Base-by-base conservation (phyloP, 2,329 filamentous ascomycete genomes). In the Ceratocystis harringtonii region DNA sequence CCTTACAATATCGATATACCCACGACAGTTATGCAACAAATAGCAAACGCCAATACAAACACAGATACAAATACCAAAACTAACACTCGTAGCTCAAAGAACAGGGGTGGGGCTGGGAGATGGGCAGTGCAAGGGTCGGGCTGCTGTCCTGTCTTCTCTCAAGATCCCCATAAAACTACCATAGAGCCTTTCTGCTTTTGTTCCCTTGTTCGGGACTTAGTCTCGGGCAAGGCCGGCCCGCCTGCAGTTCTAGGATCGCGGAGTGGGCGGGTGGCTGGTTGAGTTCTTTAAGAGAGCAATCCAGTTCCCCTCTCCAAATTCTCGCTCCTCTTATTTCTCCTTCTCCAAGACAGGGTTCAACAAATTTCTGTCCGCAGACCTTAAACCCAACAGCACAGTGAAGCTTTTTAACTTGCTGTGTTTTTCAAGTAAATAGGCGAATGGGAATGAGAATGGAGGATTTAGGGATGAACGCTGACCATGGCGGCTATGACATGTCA, bases 181-280 rank as follows among this genome's bases (percentile, higher is more conserved):
- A 22, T 52, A 17, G 48, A 28, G 5, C 48, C 2, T 28, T 52
- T 52, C 36, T 41, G 36, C 36, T 41, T 41, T 41, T 41, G 36
- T 41, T 41, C 36, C 36, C 36, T 41, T 28, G 19, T 28, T 58
- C 28, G 55, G 28, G 55, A 25, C 7, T 19, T 36, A 30, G 55
- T 32, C 55, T 58, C 55, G 55, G 55, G 55, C 55, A 36, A 58
- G 55, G 55, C 55, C 55, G 55, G 55, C 28, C 28, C 55, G 30
- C 28, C 28, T 25, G 55, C 32, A n/a, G 55, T 36, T 36, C 28
- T 58, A 58, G 55, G 55, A 58, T 58, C 55, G 28, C 55, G 32
- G 55, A 58, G 28, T 58, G 55, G 55, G 28, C 32, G 28, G 2
- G 25, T 15, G 12, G 19, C 25, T 52, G 50, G 7, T 22, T 48